Base-by-base conservation (phyloP, 129 eudicot species). In the Silybum marianum region DNA sequence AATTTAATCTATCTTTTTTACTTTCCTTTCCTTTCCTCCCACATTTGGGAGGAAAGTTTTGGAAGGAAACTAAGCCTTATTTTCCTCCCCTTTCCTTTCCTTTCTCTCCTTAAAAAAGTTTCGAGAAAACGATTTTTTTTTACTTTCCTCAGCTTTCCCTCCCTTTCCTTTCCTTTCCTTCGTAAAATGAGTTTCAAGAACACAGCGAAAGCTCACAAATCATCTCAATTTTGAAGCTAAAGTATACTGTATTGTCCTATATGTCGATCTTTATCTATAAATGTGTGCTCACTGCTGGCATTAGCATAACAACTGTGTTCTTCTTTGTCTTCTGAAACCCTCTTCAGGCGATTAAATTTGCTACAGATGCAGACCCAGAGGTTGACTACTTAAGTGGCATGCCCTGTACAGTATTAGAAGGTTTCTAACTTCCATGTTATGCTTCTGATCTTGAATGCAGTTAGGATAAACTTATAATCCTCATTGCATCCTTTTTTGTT, bases 281-380 rank as follows among this genome's bases (percentile, higher is more conserved):
- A 66, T 46, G 39, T 67, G 71, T 70, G 23, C 4, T 80, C 16
- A 9, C 71, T 71, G 72, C 22, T 75, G 70, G 38, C 73, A 69
- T 42, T 40, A 25, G 24, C 16, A 19, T 79, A 34, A 19, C 70
- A 58, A 18, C 23, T 24, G 40, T 7, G 4, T 16, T 0, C 39
- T 51, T 10, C 67, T 18, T 9, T 84, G 32, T 46, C 5, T 76
- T 81, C 21, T 74, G n/a, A 75, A 83, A 38, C 60, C 36, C 32
- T 69, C 21, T 60, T 18, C 79, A 95, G 99, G 99, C 98, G 67
- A 91, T 95, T 46, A 87, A 46, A 86, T 88, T 83, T 86, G 97
- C 98, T 78, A 85, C 97, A 73, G 97, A 95, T 34, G 91, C 97
- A 60, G 97, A 89, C 78, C 89, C 73, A 32, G 95, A 78, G 30